These are phyloP conservation scores for Coleophoma eucalyptorum DNA, from an alignment of 2,329 filamentous ascomycete genomes.

Conservation along the genomic window DNA sequence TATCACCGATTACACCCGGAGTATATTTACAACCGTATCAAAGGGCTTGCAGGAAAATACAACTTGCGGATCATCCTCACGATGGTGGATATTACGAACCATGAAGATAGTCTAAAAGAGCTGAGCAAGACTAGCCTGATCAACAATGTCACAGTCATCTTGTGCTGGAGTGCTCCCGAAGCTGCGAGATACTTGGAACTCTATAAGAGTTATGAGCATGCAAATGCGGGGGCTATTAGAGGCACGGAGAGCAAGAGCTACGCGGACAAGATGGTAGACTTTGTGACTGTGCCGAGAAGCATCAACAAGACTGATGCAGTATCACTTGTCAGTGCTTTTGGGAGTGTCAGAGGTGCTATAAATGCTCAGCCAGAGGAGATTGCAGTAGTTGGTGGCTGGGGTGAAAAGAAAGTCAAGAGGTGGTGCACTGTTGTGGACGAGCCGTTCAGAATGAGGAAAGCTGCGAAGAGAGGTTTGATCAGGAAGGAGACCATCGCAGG, in stretches of 20 bases:
- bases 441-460: constrained; percentile 74
- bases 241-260: constrained; percentile 83
- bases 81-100: constrained; percentile 94
- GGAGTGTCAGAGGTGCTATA: constrained; percentile 79
- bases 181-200: constrained; percentile 90
- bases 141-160: constrained; percentile 86
- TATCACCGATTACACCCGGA: constrained; percentile 97
- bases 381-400: constrained; percentile 83
- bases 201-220: constrained; percentile 92
- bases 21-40: constrained; percentile 94
- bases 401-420: constrained; percentile 86
- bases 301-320: constrained; percentile 96
- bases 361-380: constrained; percentile 88
- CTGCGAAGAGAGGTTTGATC: constrained; percentile 49
- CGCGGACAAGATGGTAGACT: constrained; percentile 83
- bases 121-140: constrained; percentile 88
- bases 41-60: constrained; percentile 79
- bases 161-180: constrained; percentile 94
- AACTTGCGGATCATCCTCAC: constrained; percentile 80
- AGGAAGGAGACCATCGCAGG: constrained; percentile 15
- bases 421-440: constrained; percentile 83
- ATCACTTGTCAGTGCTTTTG: constrained; percentile 86
- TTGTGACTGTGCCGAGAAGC: constrained; percentile 83
- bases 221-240: constrained; percentile 73
- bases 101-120: constrained; percentile 85